These are phyloP conservation scores for Phyllostachys edulis DNA, from an alignment of 176 grass and related monocot genomes.

Conservation along the genomic window DNA sequence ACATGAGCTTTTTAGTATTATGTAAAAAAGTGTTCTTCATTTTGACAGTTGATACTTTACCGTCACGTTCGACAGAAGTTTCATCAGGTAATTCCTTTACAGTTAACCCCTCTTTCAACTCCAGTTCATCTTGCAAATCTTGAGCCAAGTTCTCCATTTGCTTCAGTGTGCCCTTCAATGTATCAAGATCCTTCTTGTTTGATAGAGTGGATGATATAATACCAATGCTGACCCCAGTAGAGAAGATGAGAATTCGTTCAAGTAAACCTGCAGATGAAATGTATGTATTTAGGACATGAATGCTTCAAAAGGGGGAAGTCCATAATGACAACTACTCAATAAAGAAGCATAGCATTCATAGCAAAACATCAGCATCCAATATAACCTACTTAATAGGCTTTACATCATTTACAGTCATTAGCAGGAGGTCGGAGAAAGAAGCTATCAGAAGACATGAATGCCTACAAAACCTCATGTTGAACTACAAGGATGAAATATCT, in stretches of 20 bases:
- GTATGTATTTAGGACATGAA: constrained; percentile 22
- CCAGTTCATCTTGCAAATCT: constrained; percentile 95
- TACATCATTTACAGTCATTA: constrained; percentile 24
- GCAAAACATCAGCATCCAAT: neutral
- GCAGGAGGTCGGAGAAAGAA: constrained; percentile 1
- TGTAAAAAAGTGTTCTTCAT: neutral
- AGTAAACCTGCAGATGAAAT: constrained; percentile 53
- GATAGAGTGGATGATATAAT: constrained; percentile 62
- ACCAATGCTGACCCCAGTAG: constrained; percentile 65
- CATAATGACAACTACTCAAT: neutral
- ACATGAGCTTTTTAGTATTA: constrained; percentile 9
- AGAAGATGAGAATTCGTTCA: constrained; percentile 56
- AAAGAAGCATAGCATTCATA: constrained; percentile 25
- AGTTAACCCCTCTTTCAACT: constrained; percentile 83
- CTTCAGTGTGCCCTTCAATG: constrained; percentile 60
- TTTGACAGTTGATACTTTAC: constrained; percentile 26
- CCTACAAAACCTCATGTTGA: neutral
- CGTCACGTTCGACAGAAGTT: constrained; percentile 25
- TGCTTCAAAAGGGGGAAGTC: neutral
- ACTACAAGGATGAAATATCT: neutral
- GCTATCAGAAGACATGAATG: neutral
- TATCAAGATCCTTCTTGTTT: constrained; percentile 74
- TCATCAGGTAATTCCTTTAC: constrained; percentile 76
- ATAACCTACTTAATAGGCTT: neutral
- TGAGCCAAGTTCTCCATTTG: constrained; percentile 80